These are phyloP conservation scores for Ceriops tagal DNA, from an alignment of 345 rosid genomes.

Conservation along the genomic window DNA sequence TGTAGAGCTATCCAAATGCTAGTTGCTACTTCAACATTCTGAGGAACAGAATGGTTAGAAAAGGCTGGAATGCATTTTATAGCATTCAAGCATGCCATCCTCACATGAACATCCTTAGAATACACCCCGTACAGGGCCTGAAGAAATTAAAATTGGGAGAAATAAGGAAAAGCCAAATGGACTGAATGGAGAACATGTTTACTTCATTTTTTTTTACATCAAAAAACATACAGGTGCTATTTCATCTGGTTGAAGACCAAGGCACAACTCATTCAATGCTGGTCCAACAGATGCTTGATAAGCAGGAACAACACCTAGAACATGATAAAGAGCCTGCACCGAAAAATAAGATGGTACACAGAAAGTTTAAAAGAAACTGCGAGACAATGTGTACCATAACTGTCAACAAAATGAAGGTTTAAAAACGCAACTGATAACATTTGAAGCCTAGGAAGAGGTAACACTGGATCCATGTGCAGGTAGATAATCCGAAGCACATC, in stretches of 20 bases:
- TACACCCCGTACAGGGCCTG: conserved; percentile 94
- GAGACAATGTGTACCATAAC: neutral
- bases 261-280: conserved; percentile 90
- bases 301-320: conserved; percentile 77
- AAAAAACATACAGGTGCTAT: conserved; percentile 61
- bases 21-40: conserved; percentile 74
- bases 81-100: conserved; percentile 96
- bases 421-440: conserved; percentile 74
- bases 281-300: conserved; percentile 79
- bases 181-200: neutral
- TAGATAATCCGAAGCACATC: conserved; percentile 73
- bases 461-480: conserved; percentile 84
- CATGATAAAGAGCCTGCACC: conserved; percentile 86
- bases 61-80: conserved; percentile 89
- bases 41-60: conserved; percentile 64
- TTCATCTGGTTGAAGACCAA: conserved; percentile 82
- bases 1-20: conserved; percentile 91
- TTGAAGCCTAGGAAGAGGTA: conserved; percentile 90
- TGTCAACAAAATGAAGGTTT: neutral
- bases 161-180: conserved; percentile 4
- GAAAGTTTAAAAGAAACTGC: neutral
- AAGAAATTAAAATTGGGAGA: conserved; percentile 20
- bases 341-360: conserved; percentile 11
- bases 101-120: conserved; percentile 88
- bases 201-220: neutral